Base-by-base conservation (phyloP, 2,329 filamentous ascomycete species). In the Cordyceps pruinosa region DNA sequence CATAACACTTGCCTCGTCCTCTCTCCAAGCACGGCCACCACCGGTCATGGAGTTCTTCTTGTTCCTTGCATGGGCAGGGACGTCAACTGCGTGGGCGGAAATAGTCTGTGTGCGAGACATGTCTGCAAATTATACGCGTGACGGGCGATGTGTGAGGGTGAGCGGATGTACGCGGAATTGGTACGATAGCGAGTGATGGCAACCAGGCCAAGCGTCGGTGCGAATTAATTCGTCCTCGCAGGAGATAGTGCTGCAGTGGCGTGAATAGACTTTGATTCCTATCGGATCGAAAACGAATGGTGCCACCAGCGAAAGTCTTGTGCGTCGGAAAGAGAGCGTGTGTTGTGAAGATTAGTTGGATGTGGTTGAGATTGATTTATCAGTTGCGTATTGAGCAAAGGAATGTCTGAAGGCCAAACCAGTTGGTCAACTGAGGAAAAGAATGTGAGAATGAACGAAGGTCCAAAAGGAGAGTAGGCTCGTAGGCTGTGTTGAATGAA, bases 11-110 rank as follows among this genome's bases (percentile, higher is more conserved):
- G 90, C 88, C 84, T 92, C 89, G 71, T 91, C 88, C 70, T 92
- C 89, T 61, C 88, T 91, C 89, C 89, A 93, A 58, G 88, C 88
- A 70, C 89, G 81, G 65, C 88, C 88, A 63, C 88, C 87, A 62
- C 88, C 87, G 51, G 86, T 88, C 59, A 87, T 85, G 23, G 83
- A 80, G 61, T 80, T 74, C 75, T 88, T 89, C 60, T 86, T 81
- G 68, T 79, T 83, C 73, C 89, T 74, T 67, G 84, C 82, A 56
- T 77, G 77, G 23, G 75, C 76, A 28, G 78, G 77, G 41, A 74
- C 74, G 64, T 82, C 83, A 39, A 74, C 67, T 60, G 70, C 66
- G 58, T 74, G 67, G 30, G 74, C 69, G 49, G 76, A 70, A 32
- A 74, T 69, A 64, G 79, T 72, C 61, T 77, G 76, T 64, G 76